A percentile compares a stretch with the other conserved stretches of the same genome.
Evolutionary conservation across 208 protist species (phyloP).

Genomic region (Wallacemonas sp.): DNA sequence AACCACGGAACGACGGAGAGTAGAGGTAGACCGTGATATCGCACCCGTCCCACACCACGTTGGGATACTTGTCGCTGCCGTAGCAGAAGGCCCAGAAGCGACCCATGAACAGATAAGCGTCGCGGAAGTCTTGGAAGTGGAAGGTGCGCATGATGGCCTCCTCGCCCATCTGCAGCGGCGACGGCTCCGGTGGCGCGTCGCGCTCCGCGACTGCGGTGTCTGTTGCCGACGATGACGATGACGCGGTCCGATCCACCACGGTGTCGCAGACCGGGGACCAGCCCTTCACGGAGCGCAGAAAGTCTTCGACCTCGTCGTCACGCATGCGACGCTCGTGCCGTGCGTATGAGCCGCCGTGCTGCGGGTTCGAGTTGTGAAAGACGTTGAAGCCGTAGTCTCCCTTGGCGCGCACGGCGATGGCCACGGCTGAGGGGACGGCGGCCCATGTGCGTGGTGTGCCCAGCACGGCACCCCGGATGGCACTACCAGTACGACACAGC

Average conservation of each 20-base stretch:
- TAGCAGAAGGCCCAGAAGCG: conserved; percentile 87
- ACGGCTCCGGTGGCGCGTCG: conserved; percentile 23
- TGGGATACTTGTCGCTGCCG: conserved; percentile 79
- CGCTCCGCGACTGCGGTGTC: not conserved
- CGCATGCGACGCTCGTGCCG: conserved; percentile 82
- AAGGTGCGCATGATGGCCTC: conserved; percentile 79
- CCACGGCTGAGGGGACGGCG: not conserved
- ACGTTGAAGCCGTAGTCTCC: conserved; percentile 85
- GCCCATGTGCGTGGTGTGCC: too few species aligned
- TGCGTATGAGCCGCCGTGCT: conserved; percentile 83
- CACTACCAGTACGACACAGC: too few species aligned
- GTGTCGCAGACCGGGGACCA: conserved; percentile 59
- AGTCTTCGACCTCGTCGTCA: conserved; percentile 88
- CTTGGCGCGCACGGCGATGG: conserved; percentile 22
- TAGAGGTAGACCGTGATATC: conserved; percentile 80
- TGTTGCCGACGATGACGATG: not conserved
- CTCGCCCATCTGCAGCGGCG: conserved; percentile 37
- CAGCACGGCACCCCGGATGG: too few species aligned
- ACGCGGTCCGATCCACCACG: not conserved
- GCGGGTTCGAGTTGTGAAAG: conserved; percentile 87
- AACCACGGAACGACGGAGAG: conserved; percentile 75
- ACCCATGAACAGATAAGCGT: conserved; percentile 86
- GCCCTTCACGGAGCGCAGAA: conserved; percentile 75
- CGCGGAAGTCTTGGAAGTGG: conserved; percentile 52
- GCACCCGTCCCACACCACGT: conserved; percentile 60